Evolutionary conservation across 2,329 filamentous ascomycete species (phyloP).

Genomic region (Curvularia hawaiiensis): DNA sequence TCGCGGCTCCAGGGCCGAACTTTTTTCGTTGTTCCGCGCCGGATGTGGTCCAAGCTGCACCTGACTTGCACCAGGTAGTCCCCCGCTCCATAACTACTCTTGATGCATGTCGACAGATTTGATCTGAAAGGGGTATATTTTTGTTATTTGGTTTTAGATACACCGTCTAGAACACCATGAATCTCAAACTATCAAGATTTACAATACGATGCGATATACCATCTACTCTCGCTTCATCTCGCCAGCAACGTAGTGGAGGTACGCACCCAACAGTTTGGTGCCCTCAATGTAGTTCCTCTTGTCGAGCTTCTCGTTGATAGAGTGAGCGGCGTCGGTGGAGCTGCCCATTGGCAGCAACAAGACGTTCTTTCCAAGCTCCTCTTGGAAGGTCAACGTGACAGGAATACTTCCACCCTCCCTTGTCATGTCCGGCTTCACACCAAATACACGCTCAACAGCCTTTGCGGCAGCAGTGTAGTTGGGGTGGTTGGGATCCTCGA

Average conservation of each 20-base stretch:
- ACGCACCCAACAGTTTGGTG: conserved; percentile 92
- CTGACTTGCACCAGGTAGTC: background rate
- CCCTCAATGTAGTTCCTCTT: conserved; percentile 98
- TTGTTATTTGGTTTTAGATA: conserved; percentile 1
- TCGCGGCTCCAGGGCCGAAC: conserved; percentile 26
- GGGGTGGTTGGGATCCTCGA: conserved; percentile 96
- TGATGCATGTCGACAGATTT: too few relatives aligned
- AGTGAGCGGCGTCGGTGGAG: conserved; percentile 94
- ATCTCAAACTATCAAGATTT: background rate
- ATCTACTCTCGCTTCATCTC: conserved; percentile 65
- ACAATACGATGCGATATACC: background rate
- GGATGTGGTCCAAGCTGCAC: conserved; percentile 18
- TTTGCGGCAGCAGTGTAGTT: conserved; percentile 95
- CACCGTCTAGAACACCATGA: background rate
- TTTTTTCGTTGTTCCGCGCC: conserved; percentile 37
- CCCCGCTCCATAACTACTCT: too few relatives aligned
- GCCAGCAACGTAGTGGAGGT: conserved; percentile 93
- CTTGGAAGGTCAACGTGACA: conserved; percentile 94
- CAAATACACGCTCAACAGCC: conserved; percentile 95
- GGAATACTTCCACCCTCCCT: conserved; percentile 97
- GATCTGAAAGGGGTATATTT: conserved; percentile 15
- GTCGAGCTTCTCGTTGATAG: conserved; percentile 98
- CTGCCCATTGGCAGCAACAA: conserved; percentile 95
- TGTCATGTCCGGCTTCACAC: conserved; percentile 91
- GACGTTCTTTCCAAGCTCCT: conserved; percentile 98